Percentiles rank a stretch among this genome's conserved stretches.
Evolutionary conservation across 1,284 basidiomycete genomes (phyloP).

Genomic region (Ceratobasidium sp.): DNA sequence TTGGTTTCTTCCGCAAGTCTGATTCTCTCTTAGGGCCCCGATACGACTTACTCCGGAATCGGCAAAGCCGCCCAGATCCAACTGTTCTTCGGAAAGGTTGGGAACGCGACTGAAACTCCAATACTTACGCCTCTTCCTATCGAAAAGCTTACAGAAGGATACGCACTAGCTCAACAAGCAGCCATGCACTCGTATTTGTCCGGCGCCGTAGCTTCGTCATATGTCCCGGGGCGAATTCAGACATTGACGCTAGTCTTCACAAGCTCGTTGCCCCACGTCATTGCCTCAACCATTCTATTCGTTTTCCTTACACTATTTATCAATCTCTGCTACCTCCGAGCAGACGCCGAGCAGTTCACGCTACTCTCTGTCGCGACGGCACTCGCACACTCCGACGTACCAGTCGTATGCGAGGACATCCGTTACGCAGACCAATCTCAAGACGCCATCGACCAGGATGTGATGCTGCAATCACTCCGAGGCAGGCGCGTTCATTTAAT

Average conservation of each 20-base stretch:
- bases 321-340: conserved; percentile 20
- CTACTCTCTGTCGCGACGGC: conserved; percentile 28
- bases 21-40: background rate
- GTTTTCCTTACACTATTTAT: conserved; percentile 24
- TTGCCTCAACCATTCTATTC: conserved; percentile 30
- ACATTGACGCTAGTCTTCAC: conserved; percentile 24
- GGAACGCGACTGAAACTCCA: conserved; percentile 11
- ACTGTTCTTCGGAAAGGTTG: conserved; percentile 14
- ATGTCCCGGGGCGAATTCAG: conserved; percentile 33
- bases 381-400: conserved; percentile 17
- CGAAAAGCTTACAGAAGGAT: conserved; percentile 13
- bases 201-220: conserved; percentile 11
- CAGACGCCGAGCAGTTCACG: conserved; percentile 33
- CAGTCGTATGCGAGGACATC: conserved; percentile 25
- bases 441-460: background rate
- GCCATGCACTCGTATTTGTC: conserved; percentile 34
- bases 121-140: conserved; percentile 6
- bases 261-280: conserved; percentile 32
- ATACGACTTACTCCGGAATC: background rate
- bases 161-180: conserved; percentile 31
- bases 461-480: conserved; percentile 12
- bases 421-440: conserved; percentile 6
- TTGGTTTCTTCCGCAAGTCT: background rate
- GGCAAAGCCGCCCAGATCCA: conserved; percentile 21
- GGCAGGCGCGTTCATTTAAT: background rate